These are phyloP conservation scores for Cryphonectria naterciae DNA, from an alignment of 2,329 filamentous ascomycete genomes.

Conservation along the genomic window DNA sequence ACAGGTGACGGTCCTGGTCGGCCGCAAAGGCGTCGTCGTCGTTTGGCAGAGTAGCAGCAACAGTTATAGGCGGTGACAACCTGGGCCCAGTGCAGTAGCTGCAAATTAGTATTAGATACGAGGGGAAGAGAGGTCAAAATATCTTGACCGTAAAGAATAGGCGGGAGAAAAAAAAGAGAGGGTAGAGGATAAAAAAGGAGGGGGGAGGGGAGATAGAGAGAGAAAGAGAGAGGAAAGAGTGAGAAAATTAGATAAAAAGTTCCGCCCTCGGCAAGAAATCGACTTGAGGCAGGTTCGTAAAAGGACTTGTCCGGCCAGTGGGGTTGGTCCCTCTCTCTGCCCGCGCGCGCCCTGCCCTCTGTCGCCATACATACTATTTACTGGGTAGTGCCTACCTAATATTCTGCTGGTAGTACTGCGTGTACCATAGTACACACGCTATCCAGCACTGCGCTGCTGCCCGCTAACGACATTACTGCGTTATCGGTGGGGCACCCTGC, in stretches of 20 bases:
- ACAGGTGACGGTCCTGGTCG: background rate
- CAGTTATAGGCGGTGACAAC: background rate
- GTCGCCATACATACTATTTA: no score
- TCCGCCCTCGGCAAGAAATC: constrained; percentile 5
- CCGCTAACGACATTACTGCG: constrained; percentile 9
- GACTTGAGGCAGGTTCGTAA: background rate
- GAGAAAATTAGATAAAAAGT: background rate
- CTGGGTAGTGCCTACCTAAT: background rate
- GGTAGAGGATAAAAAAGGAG: background rate
- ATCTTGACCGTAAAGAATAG: background rate
- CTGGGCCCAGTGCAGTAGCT: background rate
- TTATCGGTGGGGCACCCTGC: constrained; percentile 14
- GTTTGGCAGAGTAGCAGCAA: background rate
- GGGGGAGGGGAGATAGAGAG: background rate
- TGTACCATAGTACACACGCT: background rate
- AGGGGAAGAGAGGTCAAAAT: background rate
- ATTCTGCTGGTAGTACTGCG: background rate
- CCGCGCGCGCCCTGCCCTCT: background rate
- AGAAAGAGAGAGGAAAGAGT: background rate
- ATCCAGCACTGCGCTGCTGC: constrained; percentile 1
- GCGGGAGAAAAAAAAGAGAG: background rate
- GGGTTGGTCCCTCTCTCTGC: background rate
- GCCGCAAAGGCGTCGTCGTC: constrained; percentile 3
- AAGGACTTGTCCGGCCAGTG: background rate
- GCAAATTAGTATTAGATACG: background rate